Conservation (phyloP, 257 asterid species). For the Verbena officinalis region DNA sequence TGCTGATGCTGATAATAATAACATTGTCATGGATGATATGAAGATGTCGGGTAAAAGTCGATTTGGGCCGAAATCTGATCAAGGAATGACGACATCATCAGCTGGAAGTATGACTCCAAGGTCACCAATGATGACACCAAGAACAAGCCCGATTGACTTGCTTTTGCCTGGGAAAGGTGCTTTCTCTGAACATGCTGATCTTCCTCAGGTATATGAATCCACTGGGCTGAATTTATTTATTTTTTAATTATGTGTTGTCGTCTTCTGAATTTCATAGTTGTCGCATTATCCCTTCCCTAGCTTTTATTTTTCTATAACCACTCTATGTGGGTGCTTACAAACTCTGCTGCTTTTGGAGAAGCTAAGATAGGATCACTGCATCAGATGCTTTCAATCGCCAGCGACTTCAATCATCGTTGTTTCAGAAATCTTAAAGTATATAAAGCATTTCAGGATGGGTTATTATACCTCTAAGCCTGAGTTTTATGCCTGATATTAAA, state of each 20-base stretch:
- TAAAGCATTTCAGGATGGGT: background rate
- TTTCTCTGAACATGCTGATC: constrained; percentile 91
- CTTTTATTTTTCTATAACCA: background rate
- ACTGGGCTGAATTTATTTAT: constrained; percentile 19
- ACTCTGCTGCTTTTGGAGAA: too few relatives aligned
- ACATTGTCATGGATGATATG: constrained; percentile 75
- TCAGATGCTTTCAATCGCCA: background rate
- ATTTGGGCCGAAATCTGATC: constrained; percentile 96
- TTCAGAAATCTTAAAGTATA: background rate
- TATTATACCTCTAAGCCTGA: background rate
- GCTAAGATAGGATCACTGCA: background rate
- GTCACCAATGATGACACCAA: constrained; percentile 92
- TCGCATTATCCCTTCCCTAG: background rate
- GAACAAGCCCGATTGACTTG: constrained; percentile 80
- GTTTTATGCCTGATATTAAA: background rate
- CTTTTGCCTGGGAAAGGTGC: constrained; percentile 88
- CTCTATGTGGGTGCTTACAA: background rate
- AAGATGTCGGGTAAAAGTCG: constrained; percentile 92
- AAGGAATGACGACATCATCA: constrained; percentile 96
- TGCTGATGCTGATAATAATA: constrained; percentile 81
- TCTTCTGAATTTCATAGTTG: background rate
- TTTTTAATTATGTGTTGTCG: constrained; percentile 1
- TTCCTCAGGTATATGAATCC: constrained; percentile 86
- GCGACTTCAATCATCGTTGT: background rate
- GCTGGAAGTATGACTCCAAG: constrained; percentile 99